Percentiles rank a stretch among this genome's conserved stretches.
Conservation (phyloP, 2,329 filamentous ascomycete genomes). For the Hypoxylon sp. region DNA sequence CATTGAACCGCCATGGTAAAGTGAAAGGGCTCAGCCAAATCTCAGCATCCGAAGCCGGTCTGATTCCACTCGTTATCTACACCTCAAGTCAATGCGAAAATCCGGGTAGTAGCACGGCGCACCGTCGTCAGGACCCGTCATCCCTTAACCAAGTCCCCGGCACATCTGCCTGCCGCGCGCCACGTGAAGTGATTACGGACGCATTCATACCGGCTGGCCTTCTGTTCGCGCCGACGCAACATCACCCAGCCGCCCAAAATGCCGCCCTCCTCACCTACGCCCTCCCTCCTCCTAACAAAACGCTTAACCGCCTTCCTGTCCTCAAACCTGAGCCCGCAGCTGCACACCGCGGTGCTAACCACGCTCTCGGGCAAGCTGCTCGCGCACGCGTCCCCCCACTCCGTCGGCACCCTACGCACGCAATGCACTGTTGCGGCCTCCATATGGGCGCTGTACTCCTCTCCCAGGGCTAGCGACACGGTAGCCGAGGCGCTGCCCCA, state of each 20-base stretch:
- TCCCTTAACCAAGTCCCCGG: neutral
- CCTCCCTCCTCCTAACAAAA: conserved; percentile 73
- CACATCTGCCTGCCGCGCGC: neutral
- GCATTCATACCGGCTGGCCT: neutral
- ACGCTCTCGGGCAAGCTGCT: conserved; percentile 73
- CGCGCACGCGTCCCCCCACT: conserved; percentile 68
- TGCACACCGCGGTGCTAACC: conserved; percentile 71
- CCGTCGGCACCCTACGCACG: conserved; percentile 69
- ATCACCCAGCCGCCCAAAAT: conserved; percentile 25
- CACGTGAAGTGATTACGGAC: conserved; percentile 1
- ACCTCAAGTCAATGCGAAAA: conserved; percentile 22
- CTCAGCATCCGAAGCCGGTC: neutral
- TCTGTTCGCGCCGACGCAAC: neutral
- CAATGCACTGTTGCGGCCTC: conserved; percentile 74
- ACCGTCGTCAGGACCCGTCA: conserved; percentile 27
- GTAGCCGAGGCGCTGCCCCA: conserved; percentile 55
- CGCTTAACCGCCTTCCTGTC: conserved; percentile 72
- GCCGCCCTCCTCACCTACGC: conserved; percentile 56
- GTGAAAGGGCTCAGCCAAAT: conserved; percentile 1
- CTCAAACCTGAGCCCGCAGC: conserved; percentile 66
- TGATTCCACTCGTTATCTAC: neutral
- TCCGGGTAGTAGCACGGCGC: conserved; percentile 14
- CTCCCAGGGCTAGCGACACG: conserved; percentile 55
- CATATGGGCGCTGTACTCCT: conserved; percentile 69
- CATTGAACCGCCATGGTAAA: conserved; percentile 17